These are phyloP conservation scores for Colletotrichum sp. DNA, from an alignment of 2,329 filamentous ascomycete species.

Conservation along the genomic window DNA sequence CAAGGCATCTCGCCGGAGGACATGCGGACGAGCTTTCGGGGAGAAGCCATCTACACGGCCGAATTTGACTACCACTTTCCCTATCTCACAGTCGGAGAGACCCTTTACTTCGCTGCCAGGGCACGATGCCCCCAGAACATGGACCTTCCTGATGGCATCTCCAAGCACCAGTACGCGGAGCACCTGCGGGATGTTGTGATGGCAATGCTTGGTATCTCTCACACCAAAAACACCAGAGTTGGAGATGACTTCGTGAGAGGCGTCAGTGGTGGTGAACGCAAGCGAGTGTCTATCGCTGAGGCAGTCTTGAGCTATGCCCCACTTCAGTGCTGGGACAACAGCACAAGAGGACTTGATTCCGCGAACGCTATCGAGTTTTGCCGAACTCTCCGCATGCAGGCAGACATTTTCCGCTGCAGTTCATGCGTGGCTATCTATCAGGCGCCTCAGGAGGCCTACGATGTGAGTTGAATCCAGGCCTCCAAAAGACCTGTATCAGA, in stretches of 20 bases:
- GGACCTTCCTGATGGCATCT: constrained; percentile 50
- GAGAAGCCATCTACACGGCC: constrained; percentile 71
- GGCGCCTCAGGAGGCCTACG: constrained; percentile 62
- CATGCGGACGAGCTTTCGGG: constrained; percentile 36
- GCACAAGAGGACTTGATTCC: constrained; percentile 49
- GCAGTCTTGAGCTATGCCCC: constrained; percentile 32
- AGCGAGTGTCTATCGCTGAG: constrained; percentile 43
- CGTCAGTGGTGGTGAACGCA: constrained; percentile 58
- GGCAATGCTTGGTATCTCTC: constrained; percentile 59
- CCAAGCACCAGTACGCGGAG: constrained; percentile 43
- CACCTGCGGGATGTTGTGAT: constrained; percentile 58
- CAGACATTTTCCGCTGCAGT: constrained; percentile 28
- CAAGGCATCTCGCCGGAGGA: neutral
- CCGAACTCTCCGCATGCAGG: constrained; percentile 28
- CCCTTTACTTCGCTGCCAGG: constrained; percentile 63
- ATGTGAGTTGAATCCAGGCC: constrained; percentile 33
- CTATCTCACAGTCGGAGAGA: constrained; percentile 63
- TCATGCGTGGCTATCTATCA: constrained; percentile 57
- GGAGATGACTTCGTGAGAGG: constrained; percentile 60
- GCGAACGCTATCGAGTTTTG: constrained; percentile 23
- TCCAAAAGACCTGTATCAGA: accelerated
- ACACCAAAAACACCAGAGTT: constrained; percentile 58
- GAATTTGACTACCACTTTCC: constrained; percentile 70
- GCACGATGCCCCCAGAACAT: constrained; percentile 52
- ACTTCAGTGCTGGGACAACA: constrained; percentile 46